Base-by-base conservation (phyloP, 192 early-diverging fungal species). In the Backusella liffmaniae region DNA sequence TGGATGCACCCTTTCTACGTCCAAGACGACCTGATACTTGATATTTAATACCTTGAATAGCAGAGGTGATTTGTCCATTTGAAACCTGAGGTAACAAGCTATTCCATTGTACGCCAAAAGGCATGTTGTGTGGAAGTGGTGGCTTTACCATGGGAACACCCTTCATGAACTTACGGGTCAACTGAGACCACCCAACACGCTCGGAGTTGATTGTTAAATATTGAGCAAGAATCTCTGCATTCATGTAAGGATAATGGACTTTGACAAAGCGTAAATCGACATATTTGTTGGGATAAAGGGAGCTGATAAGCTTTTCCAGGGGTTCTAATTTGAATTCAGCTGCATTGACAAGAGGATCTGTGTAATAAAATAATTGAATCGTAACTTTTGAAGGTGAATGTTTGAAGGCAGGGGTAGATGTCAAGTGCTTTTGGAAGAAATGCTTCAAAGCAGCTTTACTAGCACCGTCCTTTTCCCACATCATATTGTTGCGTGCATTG, bases 31-130 rank as follows among this genome's bases (percentile, higher is more conserved):
- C 82, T 0, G 78, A 80, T 46, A 83, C 82, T 29, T 79, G 72
- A 69, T 80, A 83, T 66, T 83, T 83, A 41, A 83, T 73, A 67
- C 82, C 82, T 36, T 83, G 82, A 73, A 83, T 80, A 41, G 78
- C 82, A 9, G 78, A 80, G 2, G 78, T 80, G 26, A 83, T 35
- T 59, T 77, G 74, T 29, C 72, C 75, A 42, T 80, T 79, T 62
- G 68, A 56, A 10, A 71, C 70, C 42, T 80, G 78, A 41, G 82
- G 82, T 26, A 83, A 70, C n/a, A 83, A 59, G 42, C 66, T 79
- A 21, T 80, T 75, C 82, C 82, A 83, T 46, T 83, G 65, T 10
- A 80, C 75, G 39, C 67, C 78, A 42, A 76, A 75, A 5, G 82
- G 82, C 77, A 79, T 75, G 16, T 74, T 59, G 56, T 77, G 75